phyloP scores from a whole-genome alignment of 2,329 filamentous ascomycete species.

The Apiospora hydei region DNA sequence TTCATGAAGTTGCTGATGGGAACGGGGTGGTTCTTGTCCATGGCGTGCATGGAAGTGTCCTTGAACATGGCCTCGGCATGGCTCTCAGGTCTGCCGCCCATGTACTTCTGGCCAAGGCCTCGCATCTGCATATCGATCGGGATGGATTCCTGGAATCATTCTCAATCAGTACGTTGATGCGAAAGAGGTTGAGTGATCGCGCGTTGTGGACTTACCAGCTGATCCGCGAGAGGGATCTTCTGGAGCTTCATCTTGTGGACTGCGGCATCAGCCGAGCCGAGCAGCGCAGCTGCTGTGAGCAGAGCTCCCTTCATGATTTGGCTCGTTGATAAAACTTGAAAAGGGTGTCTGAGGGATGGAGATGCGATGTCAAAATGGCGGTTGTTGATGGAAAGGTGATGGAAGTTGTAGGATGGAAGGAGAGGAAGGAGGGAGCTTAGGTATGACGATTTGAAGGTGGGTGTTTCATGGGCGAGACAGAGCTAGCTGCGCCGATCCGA shows the following conservation, averaged over 20 bases:
- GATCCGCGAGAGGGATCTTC: constrained; percentile 91
- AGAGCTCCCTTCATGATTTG: constrained; percentile 88
- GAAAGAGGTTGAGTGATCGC: too few species aligned
- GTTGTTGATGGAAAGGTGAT: not conserved
- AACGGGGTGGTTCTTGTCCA: constrained; percentile 37
- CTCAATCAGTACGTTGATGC: constrained; percentile 14
- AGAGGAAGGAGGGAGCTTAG: not conserved
- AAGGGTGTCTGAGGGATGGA: too few species aligned
- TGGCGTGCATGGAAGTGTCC: constrained; percentile 56
- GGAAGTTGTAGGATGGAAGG: not conserved
- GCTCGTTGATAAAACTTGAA: too few species aligned
- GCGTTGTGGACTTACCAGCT: constrained; percentile 87
- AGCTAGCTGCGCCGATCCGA: constrained; percentile 7
- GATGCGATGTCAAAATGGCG: not conserved
- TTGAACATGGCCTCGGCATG: constrained; percentile 79
- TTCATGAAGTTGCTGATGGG: constrained; percentile 26
- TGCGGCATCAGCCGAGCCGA: constrained; percentile 83
- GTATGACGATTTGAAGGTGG: not conserved
- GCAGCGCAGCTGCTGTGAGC: constrained; percentile 78
- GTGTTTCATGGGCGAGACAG: not conserved
- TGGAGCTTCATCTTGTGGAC: constrained; percentile 97
- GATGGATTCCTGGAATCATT: constrained; percentile 66
- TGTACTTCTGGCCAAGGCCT: constrained; percentile 93
- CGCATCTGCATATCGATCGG: constrained; percentile 83
- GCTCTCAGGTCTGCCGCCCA: constrained; percentile 76